Evolutionary conservation across 805 yeast species (phyloP).

Genomic region (Metschnikowia chrysomelidarum): DNA sequence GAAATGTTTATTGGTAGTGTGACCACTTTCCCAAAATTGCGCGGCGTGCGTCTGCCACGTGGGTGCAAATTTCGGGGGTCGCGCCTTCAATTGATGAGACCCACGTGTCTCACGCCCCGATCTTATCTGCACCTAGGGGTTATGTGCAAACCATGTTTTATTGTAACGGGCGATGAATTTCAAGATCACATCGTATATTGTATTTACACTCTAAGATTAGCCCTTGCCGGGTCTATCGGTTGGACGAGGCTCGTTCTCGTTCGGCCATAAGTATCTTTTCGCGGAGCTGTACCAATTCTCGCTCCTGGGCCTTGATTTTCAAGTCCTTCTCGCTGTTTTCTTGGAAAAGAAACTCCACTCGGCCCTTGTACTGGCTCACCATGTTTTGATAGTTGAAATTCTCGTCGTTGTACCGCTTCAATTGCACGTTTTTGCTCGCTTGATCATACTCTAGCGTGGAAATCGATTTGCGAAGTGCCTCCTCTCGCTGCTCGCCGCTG

Average conservation of each 20-base stretch:
- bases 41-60: constrained; percentile 13
- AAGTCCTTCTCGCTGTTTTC: constrained; percentile 44
- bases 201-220: background rate
- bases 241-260: constrained; percentile 2
- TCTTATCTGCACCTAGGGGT: too few relatives aligned
- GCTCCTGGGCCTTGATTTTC: constrained; percentile 45
- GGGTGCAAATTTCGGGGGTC: constrained; percentile 13
- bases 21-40: constrained; percentile 14
- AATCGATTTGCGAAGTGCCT: constrained; percentile 50
- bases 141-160: too few relatives aligned
- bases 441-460: constrained; percentile 53
- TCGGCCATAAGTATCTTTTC: constrained; percentile 38
- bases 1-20: constrained; percentile 13
- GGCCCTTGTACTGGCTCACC: constrained; percentile 40
- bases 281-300: constrained; percentile 56
- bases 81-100: too few relatives aligned
- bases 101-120: too few relatives aligned
- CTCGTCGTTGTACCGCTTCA: constrained; percentile 56
- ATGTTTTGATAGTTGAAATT: constrained; percentile 54
- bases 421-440: constrained; percentile 49
- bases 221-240: background rate
- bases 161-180: too few relatives aligned
- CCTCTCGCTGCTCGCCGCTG: constrained; percentile 51
- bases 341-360: constrained; percentile 37
- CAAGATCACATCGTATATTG: too few relatives aligned